Evolutionary conservation across 164 flowering plant species (phyloP).

Genomic region (Liriodendron chinense): DNA sequence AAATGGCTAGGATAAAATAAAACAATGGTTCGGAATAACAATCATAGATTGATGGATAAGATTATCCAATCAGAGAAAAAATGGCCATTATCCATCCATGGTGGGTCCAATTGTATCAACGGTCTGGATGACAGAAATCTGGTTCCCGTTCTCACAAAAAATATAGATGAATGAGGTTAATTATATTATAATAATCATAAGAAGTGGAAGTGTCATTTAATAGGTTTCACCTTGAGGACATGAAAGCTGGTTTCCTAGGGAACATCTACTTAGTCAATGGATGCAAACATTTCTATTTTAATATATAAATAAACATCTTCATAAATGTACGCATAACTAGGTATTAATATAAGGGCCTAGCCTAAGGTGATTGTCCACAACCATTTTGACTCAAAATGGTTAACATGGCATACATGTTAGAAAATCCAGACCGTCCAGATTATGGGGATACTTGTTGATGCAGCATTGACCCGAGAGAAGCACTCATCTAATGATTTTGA

Average conservation of each 20-base stretch:
- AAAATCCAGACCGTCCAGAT: background rate
- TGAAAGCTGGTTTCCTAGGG: background rate
- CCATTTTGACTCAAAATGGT: background rate
- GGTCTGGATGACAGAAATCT: background rate
- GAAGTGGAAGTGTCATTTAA: background rate
- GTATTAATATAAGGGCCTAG: background rate
- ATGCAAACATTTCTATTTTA: background rate
- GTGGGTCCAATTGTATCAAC: no score
- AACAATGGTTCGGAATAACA: no score
- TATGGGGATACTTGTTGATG: background rate
- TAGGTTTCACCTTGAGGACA: constrained; percentile 5
- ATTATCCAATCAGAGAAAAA: no score
- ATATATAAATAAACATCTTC: background rate
- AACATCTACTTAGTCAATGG: background rate
- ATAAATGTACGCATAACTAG: background rate
- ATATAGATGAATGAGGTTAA: background rate
- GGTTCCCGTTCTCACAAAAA: background rate
- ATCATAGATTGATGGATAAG: no score
- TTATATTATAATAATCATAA: no score
- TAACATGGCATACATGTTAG: background rate
- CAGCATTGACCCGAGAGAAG: background rate
- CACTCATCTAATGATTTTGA: background rate
- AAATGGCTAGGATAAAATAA: no score
- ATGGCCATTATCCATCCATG: background rate
- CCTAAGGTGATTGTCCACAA: background rate